Conservation (phyloP, 805 yeast species). For the Yueomyces sinensis region DNA sequence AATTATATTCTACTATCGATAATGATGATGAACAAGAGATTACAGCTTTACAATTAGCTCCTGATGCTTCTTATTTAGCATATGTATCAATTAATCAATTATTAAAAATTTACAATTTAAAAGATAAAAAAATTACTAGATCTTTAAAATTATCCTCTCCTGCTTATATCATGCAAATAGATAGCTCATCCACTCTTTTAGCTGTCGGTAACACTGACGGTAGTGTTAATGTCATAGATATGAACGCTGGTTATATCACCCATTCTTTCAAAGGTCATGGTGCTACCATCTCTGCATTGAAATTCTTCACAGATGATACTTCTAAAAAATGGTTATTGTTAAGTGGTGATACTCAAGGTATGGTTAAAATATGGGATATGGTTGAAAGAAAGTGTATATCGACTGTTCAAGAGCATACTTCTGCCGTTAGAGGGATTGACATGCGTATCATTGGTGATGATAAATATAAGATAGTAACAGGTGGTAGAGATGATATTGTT, state of each 20-base stretch:
- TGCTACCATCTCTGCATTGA: constrained; percentile 65
- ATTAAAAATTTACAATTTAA: constrained; percentile 43
- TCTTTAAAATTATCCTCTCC: constrained; percentile 62
- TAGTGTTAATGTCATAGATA: constrained; percentile 79
- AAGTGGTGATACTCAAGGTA: constrained; percentile 50
- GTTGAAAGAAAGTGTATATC: constrained; percentile 56
- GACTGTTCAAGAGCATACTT: constrained; percentile 58
- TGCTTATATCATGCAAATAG: constrained; percentile 63
- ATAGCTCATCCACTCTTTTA: constrained; percentile 68
- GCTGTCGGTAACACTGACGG: constrained; percentile 97
- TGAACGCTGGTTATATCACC: constrained; percentile 75
- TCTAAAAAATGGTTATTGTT: constrained; percentile 65
- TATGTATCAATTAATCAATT: constrained; percentile 76
- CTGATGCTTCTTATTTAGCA: constrained; percentile 59
- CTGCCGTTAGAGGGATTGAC: constrained; percentile 78
- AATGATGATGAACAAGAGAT: constrained; percentile 76
- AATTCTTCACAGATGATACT: constrained; percentile 62
- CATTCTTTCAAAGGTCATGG: constrained; percentile 93
- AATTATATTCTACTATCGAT: constrained; percentile 40
- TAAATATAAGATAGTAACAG: constrained; percentile 50
- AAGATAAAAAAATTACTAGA: constrained; percentile 29
- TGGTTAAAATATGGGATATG: constrained; percentile 48
- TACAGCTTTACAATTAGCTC: constrained; percentile 63
- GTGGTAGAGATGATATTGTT: constrained; percentile 76
- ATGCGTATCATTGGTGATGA: constrained; percentile 29